phyloP scores from a whole-genome alignment of 768 basidiomycete genomes.

The Mycena epipterygia region DNA sequence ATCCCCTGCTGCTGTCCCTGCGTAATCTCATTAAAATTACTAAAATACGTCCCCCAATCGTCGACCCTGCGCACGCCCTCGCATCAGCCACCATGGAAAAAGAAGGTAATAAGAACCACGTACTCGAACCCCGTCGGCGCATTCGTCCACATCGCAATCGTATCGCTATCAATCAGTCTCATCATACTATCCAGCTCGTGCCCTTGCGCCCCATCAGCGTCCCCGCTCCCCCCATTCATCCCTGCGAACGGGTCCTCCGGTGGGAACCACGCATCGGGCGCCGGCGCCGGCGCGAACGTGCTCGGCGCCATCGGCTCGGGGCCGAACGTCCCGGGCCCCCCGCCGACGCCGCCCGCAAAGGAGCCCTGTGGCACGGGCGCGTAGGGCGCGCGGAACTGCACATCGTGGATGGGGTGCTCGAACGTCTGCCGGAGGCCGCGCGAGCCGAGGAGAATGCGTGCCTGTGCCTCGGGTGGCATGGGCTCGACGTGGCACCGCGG shows the following conservation, averaged over 20 bases:
- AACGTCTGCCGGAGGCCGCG: slow-evolving; percentile 20
- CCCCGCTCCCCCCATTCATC: not conserved
- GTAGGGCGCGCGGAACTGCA: slow-evolving; percentile 19
- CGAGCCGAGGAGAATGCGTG: slow-evolving; percentile 12
- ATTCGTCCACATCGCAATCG: slow-evolving; percentile 36
- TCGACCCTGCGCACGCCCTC: slow-evolving; percentile 11
- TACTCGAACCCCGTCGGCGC: slow-evolving; percentile 33
- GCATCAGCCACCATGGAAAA: not conserved
- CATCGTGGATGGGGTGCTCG: not conserved
- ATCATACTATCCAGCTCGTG: slow-evolving; percentile 27
- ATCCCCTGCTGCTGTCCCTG: slow-evolving; percentile 21
- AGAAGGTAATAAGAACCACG: not conserved
- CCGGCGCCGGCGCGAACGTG: slow-evolving; percentile 28
- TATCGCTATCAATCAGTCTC: slow-evolving; percentile 32
- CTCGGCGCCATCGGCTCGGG: slow-evolving; percentile 27
- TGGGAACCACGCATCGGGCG: slow-evolving; percentile 24
- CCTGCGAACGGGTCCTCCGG: slow-evolving; percentile 16
- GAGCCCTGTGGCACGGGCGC: slow-evolving; percentile 4
- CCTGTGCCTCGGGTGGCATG: not conserved
- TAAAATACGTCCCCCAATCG: slow-evolving; percentile 35
- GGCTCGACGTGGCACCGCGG: not conserved
- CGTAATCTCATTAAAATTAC: slow-evolving; percentile 31
- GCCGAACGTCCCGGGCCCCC: not conserved
- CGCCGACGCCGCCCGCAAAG: slow-evolving; percentile 20
- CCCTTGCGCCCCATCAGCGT: slow-evolving; percentile 5